These are phyloP conservation scores for Clarireedia monteithiana DNA, from an alignment of 2,329 filamentous ascomycete genomes.

Conservation along the genomic window DNA sequence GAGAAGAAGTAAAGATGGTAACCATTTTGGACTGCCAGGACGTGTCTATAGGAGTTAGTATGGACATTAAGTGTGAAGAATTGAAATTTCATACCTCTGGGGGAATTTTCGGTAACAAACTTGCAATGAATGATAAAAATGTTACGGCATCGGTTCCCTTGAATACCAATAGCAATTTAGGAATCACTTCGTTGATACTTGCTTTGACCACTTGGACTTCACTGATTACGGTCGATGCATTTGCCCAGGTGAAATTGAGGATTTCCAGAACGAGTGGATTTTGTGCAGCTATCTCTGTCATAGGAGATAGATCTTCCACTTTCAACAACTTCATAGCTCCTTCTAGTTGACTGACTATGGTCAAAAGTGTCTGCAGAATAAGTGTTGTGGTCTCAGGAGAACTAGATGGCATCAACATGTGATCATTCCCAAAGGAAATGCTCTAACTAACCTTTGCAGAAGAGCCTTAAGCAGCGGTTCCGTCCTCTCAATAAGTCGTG, in stretches of 20 bases:
- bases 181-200: conserved; percentile 42
- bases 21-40: conserved; percentile 45
- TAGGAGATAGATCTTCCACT: conserved; percentile 43
- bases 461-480: conserved; percentile 45
- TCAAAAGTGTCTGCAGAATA: conserved; percentile 50
- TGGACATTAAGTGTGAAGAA: not conserved
- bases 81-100: conserved; percentile 35
- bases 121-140: conserved; percentile 48
- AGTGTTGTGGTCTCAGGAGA: conserved; percentile 43
- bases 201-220: conserved; percentile 29
- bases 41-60: conserved; percentile 35
- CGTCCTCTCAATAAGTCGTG: conserved; percentile 45
- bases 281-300: conserved; percentile 49
- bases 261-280: conserved; percentile 48
- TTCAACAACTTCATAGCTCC: conserved; percentile 43
- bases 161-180: conserved; percentile 44
- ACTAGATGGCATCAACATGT: conserved; percentile 29
- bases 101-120: conserved; percentile 42
- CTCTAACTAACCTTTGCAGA: conserved; percentile 40
- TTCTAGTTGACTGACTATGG: conserved; percentile 43
- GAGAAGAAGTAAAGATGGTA: conserved; percentile 38
- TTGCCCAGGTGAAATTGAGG: conserved; percentile 49
- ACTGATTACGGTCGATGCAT: conserved; percentile 31
- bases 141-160: conserved; percentile 53
- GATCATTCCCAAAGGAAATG: not conserved